Evolutionary conservation across 768 basidiomycete genomes (phyloP).

Genomic region (Mycena filopes): DNA sequence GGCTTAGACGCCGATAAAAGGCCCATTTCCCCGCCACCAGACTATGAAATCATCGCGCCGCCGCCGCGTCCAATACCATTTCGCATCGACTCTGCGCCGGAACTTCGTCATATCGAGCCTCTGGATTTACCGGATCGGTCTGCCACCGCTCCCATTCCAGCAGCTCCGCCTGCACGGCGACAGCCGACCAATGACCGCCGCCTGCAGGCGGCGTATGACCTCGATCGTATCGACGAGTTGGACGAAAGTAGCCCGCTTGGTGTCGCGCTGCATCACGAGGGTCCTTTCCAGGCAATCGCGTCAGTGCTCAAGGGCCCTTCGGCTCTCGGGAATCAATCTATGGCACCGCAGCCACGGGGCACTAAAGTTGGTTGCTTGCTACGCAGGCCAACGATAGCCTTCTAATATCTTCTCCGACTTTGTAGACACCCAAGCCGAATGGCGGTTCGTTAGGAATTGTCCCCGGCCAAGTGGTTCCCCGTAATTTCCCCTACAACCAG

Average conservation of each 20-base stretch:
- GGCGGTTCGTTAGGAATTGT: conserved; percentile 61
- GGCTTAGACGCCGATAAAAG: neutral
- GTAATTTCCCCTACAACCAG: conserved; percentile 40
- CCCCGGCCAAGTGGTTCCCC: conserved; percentile 68
- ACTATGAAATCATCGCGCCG: conserved; percentile 20
- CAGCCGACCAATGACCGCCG: conserved; percentile 8
- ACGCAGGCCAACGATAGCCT: conserved; percentile 1
- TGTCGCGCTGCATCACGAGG: conserved; percentile 69
- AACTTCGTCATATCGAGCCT: conserved; percentile 25
- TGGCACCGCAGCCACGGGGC: conserved; percentile 29
- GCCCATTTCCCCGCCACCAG: conserved; percentile 30
- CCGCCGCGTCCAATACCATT: conserved; percentile 14
- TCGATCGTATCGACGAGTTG: conserved; percentile 82
- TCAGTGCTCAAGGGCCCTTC: conserved; percentile 43
- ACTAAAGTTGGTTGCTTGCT: conserved; percentile 16
- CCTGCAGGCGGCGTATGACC: conserved; percentile 38
- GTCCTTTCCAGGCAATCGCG: conserved; percentile 77
- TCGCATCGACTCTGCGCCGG: conserved; percentile 28
- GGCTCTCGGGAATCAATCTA: conserved; percentile 34
- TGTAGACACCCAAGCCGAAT: conserved; percentile 19
- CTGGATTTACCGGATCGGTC: conserved; percentile 26
- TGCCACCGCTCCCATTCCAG: conserved; percentile 19
- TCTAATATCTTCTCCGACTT: conserved; percentile 10
- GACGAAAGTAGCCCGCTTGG: conserved; percentile 82
- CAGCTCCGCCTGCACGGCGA: neutral